Conservation (phyloP, 495 filamentous ascomycete species). For the Halenospora varia region DNA sequence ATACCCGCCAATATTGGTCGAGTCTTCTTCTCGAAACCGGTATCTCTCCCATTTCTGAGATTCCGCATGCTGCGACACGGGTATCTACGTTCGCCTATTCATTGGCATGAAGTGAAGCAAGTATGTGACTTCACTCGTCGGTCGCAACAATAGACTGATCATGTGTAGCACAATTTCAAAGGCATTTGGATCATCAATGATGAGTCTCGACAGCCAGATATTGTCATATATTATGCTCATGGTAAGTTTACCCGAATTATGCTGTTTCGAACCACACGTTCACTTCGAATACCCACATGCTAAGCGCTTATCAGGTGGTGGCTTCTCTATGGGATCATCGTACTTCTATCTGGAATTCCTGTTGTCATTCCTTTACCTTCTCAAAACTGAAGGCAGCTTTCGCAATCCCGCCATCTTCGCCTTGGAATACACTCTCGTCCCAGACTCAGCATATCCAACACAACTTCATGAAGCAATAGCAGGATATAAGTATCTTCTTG, state of each 20-base stretch:
- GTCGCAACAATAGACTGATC: background rate
- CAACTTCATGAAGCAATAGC: slow-evolving; percentile 61
- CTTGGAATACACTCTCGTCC: slow-evolving; percentile 76
- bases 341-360: slow-evolving; percentile 84
- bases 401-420: slow-evolving; percentile 72
- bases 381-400: slow-evolving; percentile 52
- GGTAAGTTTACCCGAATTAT: slow-evolving; percentile 37
- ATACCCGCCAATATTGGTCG: slow-evolving; percentile 61
- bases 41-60: slow-evolving; percentile 65
- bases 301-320: slow-evolving; percentile 66
- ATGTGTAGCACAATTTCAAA: slow-evolving; percentile 34
- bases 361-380: slow-evolving; percentile 54
- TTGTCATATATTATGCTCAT: slow-evolving; percentile 71
- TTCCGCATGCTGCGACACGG: slow-evolving; percentile 73
- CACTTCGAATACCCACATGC: background rate
- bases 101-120: slow-evolving; percentile 55
- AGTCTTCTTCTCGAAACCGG: slow-evolving; percentile 71
- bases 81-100: slow-evolving; percentile 50
- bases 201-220: slow-evolving; percentile 50
- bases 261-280: background rate
- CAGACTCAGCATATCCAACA: slow-evolving; percentile 62
- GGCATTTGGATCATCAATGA: slow-evolving; percentile 61
- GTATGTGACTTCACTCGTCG: slow-evolving; percentile 27
- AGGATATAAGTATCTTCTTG: slow-evolving; percentile 63
- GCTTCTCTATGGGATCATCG: slow-evolving; percentile 71